Evolutionary conservation across 208 protist species (phyloP), one percentile per base, ranked within the genome.

Genomic region (Herpetomonas tarakana): DNA sequence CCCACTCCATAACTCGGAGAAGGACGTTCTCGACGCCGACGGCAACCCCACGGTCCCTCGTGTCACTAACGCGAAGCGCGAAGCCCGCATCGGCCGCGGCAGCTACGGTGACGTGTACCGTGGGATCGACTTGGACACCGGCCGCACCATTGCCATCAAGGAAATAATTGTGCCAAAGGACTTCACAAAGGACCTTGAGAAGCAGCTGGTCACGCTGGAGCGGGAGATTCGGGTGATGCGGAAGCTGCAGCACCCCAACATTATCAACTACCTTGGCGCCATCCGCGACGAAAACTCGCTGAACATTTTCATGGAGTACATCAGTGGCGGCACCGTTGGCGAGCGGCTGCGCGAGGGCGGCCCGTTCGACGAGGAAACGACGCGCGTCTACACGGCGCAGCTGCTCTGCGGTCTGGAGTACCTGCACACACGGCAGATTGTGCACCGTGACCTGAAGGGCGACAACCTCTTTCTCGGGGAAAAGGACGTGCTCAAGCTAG

Each of bases 181-280:
- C 58, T 85, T 86, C 47, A 86, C 73, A 12, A 92, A 86, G 64
- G 81, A 90, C 44, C 53, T 85, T 38, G 85, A 95, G 49, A 83
- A 81, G 67, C 86, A 92, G 75, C 64, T 97, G 19, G 55, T 65
- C 18, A 67, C 75, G 41, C 56, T 97, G 27, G 86, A 97, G 74
- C 78, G 86, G 6, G 94, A 98, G 71, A 96, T 98, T 55, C 66
- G 74, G 9, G 77, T 98, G 25, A 97, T 97, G 92, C 84, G 91
- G 7, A 82, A 87, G 58, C 78, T 98, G 54, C 66, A 88, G 18
- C 92, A 98, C 69, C 73, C 83, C 22, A 91, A 97, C 68, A 96
- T 93, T 28, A 79, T 98, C 14, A 83, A 79, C 39, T 97, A 97
- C 66, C 75, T 91, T 44, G 93, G 91, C 22, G 72, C 87, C 0